Base-by-base conservation (phyloP, 2,329 filamentous ascomycete species). In the Fusarium nygamai region DNA sequence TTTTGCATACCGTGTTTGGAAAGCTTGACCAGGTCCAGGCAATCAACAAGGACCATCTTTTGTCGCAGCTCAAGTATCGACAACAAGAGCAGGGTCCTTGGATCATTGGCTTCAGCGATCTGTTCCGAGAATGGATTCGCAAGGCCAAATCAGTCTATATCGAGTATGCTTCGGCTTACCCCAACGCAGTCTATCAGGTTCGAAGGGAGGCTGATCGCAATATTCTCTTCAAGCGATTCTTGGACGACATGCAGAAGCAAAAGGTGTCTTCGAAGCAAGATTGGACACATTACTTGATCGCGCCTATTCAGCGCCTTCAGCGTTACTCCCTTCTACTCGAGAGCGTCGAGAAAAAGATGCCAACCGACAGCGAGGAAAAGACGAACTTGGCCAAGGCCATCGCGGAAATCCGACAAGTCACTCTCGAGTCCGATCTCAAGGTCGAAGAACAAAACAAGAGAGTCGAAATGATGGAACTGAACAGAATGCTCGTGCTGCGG, bases 121-220 rank as follows among this genome's bases (percentile, higher is more conserved):
- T 99, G 57, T 98, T 99, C 86, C 89, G 96, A 67, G 96, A 99
- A 84, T 99, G 96, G 96, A 98, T 98, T 71, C 91, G 96, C 72
- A 98, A 98, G 82, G 96, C 96, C 38, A 94, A 92, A 82, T 86
- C 89, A 6, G 92, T 94, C 17, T 99, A 98, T 81, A 91, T 98
- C 69, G 95, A 97, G 67, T 99, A 98, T 82, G 96, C 96, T 44
- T 92, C 93, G 3, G 92, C 92, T 1, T 98, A 96, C 76, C 96
- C 96, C 1, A 91, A 92, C 67, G 96, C 96, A 3, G 92, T 91
- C 43, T 95, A 94, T 80, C 86, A 95, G 61, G 91, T 99, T 24
- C 92, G 95, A 61, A 93, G 93, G 80, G 96, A 99, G 83, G 88
- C 92, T 2, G 92, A 95, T 53, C 90, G 92, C 63, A 99, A 99